Evolutionary conservation across 1,284 basidiomycete genomes (phyloP), one percentile per base, ranked within the genome.

Genomic region (Sutorius eximius): DNA sequence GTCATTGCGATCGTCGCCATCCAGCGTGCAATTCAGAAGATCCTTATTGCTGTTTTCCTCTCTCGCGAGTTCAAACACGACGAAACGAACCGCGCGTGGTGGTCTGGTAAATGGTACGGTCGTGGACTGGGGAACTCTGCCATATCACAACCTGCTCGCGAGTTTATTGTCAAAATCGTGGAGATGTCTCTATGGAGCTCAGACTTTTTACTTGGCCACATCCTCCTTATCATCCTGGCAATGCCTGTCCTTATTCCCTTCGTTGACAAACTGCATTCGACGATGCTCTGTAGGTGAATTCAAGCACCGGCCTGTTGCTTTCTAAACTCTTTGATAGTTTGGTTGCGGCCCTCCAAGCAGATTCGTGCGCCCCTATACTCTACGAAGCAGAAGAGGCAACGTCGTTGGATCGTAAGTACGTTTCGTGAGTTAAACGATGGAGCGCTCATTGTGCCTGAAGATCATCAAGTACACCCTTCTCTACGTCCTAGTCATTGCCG

Each of bases 61-160:
- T 91, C 93, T 40, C 87, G 95, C 71, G 95, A 98, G 75, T 94
- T 89, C 80, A 97, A 97, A 77, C 91, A 95, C 70, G 95, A 98
- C 69, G 94, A 97, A 77, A 95, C 93, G 18, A 97, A 98, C 76
- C 81, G 92, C 57, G 94, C 94, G 9, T 98, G 95, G 95, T 98
- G 95, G 95, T 95, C 93, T n/a, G 95, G 95, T 71, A 92, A 94
- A 74, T 97, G 95, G 95, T 95, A 95, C 69, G 93, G 94, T 49
- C 83, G 93, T 53, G 92, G 93, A 40, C 79, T 97, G 32, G 95
- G 95, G 41, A 81, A 80, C 27, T 89, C 91, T 45, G 93, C 92
- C 41, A 87, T 95, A 71, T 94, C 92, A 37, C 95, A 97, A 71
- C 94, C 95, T 42, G 93, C 92, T 57, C 88, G 95, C 71, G 95